Conservation (phyloP, 192 early-diverging fungal genomes). For the Coemansia sp. region DNA sequence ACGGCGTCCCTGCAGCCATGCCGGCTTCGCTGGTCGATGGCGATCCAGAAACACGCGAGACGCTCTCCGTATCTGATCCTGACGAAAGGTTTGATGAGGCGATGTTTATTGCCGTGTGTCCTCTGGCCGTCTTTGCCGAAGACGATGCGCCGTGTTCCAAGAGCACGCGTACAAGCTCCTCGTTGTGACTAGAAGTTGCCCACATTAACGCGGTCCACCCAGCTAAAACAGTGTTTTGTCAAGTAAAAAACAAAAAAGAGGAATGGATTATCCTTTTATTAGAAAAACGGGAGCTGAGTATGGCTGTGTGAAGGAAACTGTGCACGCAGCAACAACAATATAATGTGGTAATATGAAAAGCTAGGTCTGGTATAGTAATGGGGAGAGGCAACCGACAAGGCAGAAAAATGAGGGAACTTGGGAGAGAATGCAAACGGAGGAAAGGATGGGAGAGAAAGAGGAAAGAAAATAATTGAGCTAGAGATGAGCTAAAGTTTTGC, state of each 20-base stretch:
- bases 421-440: no score
- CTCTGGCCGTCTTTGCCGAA: slow-evolving; percentile 64
- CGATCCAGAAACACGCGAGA: slow-evolving; percentile 23
- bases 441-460: no score
- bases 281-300: no score
- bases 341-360: neutral
- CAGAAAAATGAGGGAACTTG: no score
- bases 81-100: slow-evolving; percentile 50
- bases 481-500: no score
- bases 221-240: slow-evolving; percentile 27
- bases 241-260: slow-evolving; percentile 1
- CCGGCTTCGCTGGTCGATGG: slow-evolving; percentile 17
- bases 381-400: no score
- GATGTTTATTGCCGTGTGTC: slow-evolving; percentile 76
- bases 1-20: slow-evolving; percentile 12
- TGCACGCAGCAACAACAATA: neutral
- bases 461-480: no score
- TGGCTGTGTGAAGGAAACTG: neutral
- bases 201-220: slow-evolving; percentile 91
- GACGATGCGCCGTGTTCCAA: slow-evolving; percentile 78
- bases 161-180: slow-evolving; percentile 69
- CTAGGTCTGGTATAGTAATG: slow-evolving; percentile 1
- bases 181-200: slow-evolving; percentile 82
- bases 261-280: no score
- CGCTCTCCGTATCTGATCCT: slow-evolving; percentile 34